A percentile compares a stretch with the other conserved stretches of the same genome.
phyloP scores from a whole-genome alignment of 208 protist species.

The Tritrichomonas foetus region DNA sequence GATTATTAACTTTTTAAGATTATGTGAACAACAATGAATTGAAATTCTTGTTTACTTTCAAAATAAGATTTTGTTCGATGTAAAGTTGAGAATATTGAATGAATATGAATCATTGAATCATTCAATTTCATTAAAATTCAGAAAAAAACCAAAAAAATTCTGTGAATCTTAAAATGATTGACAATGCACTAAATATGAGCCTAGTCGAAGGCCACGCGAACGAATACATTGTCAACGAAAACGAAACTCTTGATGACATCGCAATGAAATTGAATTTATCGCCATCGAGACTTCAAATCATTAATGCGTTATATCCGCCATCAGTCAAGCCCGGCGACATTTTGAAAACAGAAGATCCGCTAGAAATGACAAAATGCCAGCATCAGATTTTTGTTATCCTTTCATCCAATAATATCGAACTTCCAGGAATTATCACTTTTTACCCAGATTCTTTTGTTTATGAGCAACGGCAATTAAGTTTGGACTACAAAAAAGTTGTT shows the following conservation, averaged over 20 bases:
- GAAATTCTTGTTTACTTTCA: too few relatives aligned
- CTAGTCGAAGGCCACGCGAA: too few relatives aligned
- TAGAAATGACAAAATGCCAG: not conserved
- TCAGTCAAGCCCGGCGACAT: not conserved
- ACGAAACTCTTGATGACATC: not conserved
- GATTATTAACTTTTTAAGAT: too few relatives aligned
- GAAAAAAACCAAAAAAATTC: too few relatives aligned
- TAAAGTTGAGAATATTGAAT: too few relatives aligned
- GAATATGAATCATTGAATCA: too few relatives aligned
- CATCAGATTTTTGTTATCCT: not conserved
- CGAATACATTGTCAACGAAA: not conserved
- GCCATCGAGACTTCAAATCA: not conserved
- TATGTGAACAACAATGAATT: too few relatives aligned
- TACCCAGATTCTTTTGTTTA: not conserved
- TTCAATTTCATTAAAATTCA: too few relatives aligned
- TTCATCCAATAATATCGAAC: slow-evolving; percentile 7
- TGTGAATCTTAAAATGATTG: not conserved
- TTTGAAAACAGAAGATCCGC: not conserved
- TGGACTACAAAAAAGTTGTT: not conserved
- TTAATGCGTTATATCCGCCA: not conserved
- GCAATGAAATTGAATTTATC: not conserved
- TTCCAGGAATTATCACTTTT: not conserved
- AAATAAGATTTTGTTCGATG: too few relatives aligned
- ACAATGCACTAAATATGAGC: not conserved
- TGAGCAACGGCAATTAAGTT: not conserved